phyloP scores from a whole-genome alignment of 2,329 filamentous ascomycete species.

The Colletotrichum echinochloae region DNA sequence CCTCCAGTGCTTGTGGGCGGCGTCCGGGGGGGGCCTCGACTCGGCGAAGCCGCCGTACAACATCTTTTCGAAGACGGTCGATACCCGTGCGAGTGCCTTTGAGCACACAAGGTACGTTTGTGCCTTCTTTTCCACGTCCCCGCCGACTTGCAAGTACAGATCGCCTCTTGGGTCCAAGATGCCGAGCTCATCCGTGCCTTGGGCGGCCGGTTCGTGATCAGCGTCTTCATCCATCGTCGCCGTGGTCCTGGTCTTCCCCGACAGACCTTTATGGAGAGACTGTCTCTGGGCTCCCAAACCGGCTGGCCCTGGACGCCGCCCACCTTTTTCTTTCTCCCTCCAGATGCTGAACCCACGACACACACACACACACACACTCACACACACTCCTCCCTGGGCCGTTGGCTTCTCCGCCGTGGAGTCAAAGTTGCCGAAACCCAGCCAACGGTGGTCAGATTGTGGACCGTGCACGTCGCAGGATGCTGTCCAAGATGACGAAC shows the following conservation, averaged over 20 bases:
- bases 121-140: background rate
- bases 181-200: background rate
- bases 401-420: no score
- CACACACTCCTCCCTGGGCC: no score
- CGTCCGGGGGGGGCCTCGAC: constrained; percentile 26
- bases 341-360: no score
- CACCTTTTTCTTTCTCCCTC: no score
- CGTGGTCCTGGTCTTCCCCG: background rate
- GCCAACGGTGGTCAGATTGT: constrained; percentile 25
- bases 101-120: constrained; percentile 45
- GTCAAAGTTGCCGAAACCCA: background rate
- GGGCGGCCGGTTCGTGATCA: constrained; percentile 5
- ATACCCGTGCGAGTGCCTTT: constrained; percentile 45
- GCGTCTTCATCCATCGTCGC: constrained; percentile 16
- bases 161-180: constrained; percentile 21
- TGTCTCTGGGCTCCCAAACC: background rate
- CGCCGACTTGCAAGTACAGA: constrained; percentile 9
- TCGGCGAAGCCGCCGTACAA: constrained; percentile 47
- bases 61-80: constrained; percentile 47
- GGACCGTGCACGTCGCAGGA: constrained; percentile 32
- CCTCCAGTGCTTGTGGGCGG: constrained; percentile 42
- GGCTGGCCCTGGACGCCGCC: no score
- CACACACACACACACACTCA: no score
- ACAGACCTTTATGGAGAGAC: background rate
- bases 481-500: background rate